Base-by-base conservation (phyloP, 176 grass and related monocot genomes). In the Oryza glaberrima region DNA sequence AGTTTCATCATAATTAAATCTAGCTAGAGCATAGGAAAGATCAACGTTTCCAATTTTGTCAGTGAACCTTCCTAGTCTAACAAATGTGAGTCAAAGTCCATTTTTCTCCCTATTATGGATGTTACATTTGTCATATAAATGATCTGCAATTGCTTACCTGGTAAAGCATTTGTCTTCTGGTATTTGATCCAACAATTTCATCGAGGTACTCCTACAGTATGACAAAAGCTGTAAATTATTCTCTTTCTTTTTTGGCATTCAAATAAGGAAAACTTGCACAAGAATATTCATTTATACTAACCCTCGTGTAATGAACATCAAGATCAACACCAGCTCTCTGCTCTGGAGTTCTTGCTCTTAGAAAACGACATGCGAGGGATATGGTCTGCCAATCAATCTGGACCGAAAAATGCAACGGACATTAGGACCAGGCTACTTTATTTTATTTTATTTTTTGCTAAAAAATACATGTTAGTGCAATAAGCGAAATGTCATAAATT, bases 221-320 rank as follows among this genome's bases (percentile, higher is more conserved):
- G 48, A 81, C 7, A 77, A 72, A 5, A 85, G 69, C 54, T 45
- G 6, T 20, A 74, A 87, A 64, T 86, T 67, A 28, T 52, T 52
- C 14, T 52, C 45, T 44, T 5, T 73, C 46, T 7, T 41, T 43
- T 58, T 65, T 20, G 7, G 1, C 22, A 6, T 3, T 56, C 4
- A 49, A 67, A 32, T 22, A 30, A 6, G n/a, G 5, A 0, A 2
- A 64, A 67, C 5, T 19, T 16, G 51, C 7, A 40, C 26, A 79
- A 44, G 36, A 35, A 35, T 67, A 43, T n/a, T 8, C 12, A 72
- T 22, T 65, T 22, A 23, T 44, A 72, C 76, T 12, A 67, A 96
- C 94, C 83, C 72, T 91, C 15, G 94, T 96, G 67, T 93, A 96
- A 89, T 96, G 94, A 52, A 88, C 82, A 90, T 96, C 94, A 72